Conservation (phyloP, 208 protist genomes). For the Porcisia hertigi region DNA sequence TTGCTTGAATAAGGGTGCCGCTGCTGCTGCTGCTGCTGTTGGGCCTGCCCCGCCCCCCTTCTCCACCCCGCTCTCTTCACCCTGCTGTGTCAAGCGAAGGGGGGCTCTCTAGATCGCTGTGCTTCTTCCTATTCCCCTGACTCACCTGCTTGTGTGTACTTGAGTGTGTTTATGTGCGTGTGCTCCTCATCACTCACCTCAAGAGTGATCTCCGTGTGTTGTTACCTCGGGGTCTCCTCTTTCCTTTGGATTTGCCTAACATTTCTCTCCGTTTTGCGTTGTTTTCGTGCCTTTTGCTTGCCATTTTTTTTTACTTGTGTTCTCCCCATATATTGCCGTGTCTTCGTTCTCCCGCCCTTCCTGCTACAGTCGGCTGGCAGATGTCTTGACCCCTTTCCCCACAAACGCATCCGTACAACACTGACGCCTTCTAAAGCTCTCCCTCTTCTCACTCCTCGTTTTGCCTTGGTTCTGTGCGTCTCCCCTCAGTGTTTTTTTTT, state of each 20-base stretch:
- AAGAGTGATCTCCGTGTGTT: neutral
- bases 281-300: neutral
- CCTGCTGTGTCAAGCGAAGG: neutral
- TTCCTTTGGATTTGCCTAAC: neutral
- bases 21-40: neutral
- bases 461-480: neutral
- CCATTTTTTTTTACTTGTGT: neutral
- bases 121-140: neutral
- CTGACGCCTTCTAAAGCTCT: neutral
- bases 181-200: neutral
- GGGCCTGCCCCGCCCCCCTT: neutral
- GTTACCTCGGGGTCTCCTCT: neutral
- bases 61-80: neutral
- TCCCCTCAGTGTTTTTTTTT: neutral
- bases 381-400: neutral
- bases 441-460: neutral
- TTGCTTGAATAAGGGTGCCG: too few relatives aligned
- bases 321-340: neutral
- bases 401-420: neutral
- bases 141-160: neutral
- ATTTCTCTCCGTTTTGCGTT: neutral
- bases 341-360: neutral
- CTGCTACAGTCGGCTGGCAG: neutral
- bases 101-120: neutral
- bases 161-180: constrained; percentile 5